Evolutionary conservation across 768 basidiomycete species (phyloP).

Genomic region (Baorangia bicolor): DNA sequence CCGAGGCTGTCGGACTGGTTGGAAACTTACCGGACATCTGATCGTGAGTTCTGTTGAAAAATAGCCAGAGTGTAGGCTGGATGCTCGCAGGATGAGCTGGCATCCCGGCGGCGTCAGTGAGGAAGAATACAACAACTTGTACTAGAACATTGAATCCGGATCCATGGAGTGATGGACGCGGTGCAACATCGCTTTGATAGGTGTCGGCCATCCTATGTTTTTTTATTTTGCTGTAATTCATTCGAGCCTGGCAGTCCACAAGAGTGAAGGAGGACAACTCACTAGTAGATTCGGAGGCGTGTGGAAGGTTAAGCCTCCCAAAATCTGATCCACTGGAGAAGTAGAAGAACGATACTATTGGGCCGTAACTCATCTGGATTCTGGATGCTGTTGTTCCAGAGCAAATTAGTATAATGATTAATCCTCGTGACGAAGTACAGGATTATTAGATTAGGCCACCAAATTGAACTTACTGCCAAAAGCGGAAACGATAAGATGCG

Average conservation of each 20-base stretch:
- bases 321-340: background rate
- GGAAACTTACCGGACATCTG: background rate
- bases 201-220: too few species aligned
- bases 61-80: background rate
- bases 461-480: background rate
- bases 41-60: background rate
- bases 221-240: too few species aligned
- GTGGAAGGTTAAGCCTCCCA: background rate
- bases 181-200: background rate
- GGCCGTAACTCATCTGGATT: background rate
- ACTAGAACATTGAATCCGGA: background rate
- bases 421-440: too few species aligned
- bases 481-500: constrained; percentile 10
- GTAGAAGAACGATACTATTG: background rate
- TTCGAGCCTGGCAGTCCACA: background rate
- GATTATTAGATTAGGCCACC: too few species aligned
- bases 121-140: background rate
- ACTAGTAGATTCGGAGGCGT: background rate
- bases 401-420: background rate
- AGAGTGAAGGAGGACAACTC: background rate
- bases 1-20: background rate
- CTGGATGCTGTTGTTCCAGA: background rate
- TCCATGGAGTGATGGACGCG: background rate
- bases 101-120: background rate
- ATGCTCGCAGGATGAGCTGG: background rate